Evolutionary conservation across 2,329 filamentous ascomycete genomes (phyloP), one percentile per base, ranked within the genome.

Genomic region (Didymosphaeria variabile): DNA sequence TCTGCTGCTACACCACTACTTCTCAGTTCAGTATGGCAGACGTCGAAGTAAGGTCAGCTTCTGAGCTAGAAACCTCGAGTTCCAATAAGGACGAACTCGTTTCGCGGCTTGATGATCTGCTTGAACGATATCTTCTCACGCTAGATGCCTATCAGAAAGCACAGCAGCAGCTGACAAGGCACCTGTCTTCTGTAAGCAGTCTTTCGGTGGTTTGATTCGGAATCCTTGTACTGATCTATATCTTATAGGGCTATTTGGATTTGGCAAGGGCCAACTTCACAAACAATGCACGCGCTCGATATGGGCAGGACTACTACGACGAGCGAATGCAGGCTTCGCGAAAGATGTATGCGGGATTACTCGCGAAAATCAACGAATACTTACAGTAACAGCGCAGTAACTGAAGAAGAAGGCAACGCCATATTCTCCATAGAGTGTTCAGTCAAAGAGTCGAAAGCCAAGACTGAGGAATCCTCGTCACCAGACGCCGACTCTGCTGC

Each of bases 211-310:
- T 2, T 26, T 2, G 12, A 19, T n/a, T 13, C 29, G 1, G 4
- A 5, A 9, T 26, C 26, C n/a, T 23, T 26, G 56, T 62, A 45
- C 61, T 51, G 31, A 54, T 50, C 36, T 46, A 4, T 49, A 34
- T 42, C 34, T 15, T 15, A 9, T 49, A 82, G 80, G 82, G 80
- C 7, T 83, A 77, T 63, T 70, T 85, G 32, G 78, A 80, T 65
- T 82, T 94, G 44, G 89, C 91, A n/a, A 86, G 91, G 59, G 91
- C 91, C 63, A 93, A 93, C 79, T 93, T 92, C 77, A 81, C 86
- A 31, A 87, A 86, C n/a, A 83, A 87, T 72, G 81, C 86, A 13
- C 86, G 88, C 34, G 75, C 87, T 63, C 83, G 87, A 45, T 93
- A 90, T 73, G 91, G 90, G 3, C 84, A 82, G 64, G 89, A 92